Evolutionary conservation across 768 basidiomycete genomes (phyloP), one percentile per base, ranked within the genome.

Genomic region (Naematelia aurantialba): DNA sequence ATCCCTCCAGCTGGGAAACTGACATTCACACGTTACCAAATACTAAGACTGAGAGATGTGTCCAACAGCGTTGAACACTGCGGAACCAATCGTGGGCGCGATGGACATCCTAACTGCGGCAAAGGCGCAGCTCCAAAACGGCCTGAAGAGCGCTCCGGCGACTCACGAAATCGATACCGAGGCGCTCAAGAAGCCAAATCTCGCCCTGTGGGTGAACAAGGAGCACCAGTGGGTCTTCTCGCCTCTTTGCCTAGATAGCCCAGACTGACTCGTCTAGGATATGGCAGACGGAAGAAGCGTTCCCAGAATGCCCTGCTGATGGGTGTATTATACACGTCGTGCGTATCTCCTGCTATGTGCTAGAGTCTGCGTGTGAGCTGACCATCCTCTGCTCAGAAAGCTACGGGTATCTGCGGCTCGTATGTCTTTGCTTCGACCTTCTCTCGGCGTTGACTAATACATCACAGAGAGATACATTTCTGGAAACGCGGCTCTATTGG

Each of bases 391-490:
- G 34, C 13, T 24, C 48, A 59, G 58, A 62, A 62, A 67, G 53
- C 52, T 4, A 67, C 61, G 11, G 63, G 67, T 17, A 66, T 69
- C 27, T 69, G 67, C 46, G 67, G 67, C 19, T 69, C 67, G 48
- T 60, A 51, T 45, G 52, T 65, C n/a, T 26, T 34, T 52, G 14
- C 21, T 14, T 11, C 8, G 27, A 11, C 12, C 10, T 25, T 5
- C n/a, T n/a, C n/a, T 39, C 34, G 17, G 34, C 34, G 17, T 17
- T 39, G 34, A 39, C 34, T 8, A 17, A 39, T 17, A 17, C 8
- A n/a, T n/a, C n/a, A 24, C 29, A 52, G 50, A 4, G 66, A 68
- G 30, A 63, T 68, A 4, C 66, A 64, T 45, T 65, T 65, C 52
- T 65, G 66, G 66, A 69, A 67, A 48, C 26, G 52, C 25, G 66